Percentiles rank a stretch among this genome's conserved stretches.
phyloP scores from a whole-genome alignment of 148 eudicot genomes.

The Nepenthes gracilis region DNA sequence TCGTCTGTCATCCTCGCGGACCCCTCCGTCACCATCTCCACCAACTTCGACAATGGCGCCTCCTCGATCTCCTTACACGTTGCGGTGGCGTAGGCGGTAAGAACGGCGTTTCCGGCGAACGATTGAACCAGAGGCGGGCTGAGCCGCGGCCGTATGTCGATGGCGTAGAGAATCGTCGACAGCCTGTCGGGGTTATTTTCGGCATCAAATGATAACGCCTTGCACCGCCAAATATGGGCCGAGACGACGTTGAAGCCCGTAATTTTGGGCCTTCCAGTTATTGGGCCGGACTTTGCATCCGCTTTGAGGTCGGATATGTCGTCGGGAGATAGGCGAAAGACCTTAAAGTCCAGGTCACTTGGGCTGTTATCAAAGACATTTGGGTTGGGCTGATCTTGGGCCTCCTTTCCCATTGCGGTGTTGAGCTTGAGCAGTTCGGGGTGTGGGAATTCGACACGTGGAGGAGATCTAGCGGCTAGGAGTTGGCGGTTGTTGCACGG shows the following conservation, averaged over 20 bases:
- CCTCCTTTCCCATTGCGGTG: slow-evolving; percentile 16
- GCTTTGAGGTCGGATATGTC: slow-evolving; percentile 44
- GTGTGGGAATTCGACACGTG: slow-evolving; percentile 68
- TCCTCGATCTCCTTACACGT: slow-evolving; percentile 41
- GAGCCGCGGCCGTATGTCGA: slow-evolving; percentile 58
- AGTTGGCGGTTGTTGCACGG: slow-evolving; percentile 63
- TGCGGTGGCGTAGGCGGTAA: slow-evolving; percentile 63
- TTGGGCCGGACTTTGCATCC: slow-evolving; percentile 19
- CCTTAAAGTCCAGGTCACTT: slow-evolving; percentile 52
- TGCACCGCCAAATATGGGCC: slow-evolving; percentile 78
- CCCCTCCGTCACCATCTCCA: slow-evolving; percentile 54
- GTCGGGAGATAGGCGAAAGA: slow-evolving; percentile 35
- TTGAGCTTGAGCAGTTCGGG: slow-evolving; percentile 59
- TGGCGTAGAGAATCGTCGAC: slow-evolving; percentile 54
- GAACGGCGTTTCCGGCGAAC: slow-evolving; percentile 73
- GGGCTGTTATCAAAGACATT: slow-evolving; percentile 33
- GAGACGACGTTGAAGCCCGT: slow-evolving; percentile 71
- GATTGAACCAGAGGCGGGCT: slow-evolving; percentile 44
- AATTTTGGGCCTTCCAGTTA: slow-evolving; percentile 13
- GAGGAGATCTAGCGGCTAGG: slow-evolving; percentile 74
- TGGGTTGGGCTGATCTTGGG: slow-evolving; percentile 11
- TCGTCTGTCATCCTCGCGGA: slow-evolving; percentile 57
- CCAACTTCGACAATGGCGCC: slow-evolving; percentile 33
- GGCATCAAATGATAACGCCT: slow-evolving; percentile 41
- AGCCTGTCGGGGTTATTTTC: slow-evolving; percentile 11